Evolutionary conservation across 148 eudicot species (phyloP).

Genomic region (Vaccinium corymbosum): DNA sequence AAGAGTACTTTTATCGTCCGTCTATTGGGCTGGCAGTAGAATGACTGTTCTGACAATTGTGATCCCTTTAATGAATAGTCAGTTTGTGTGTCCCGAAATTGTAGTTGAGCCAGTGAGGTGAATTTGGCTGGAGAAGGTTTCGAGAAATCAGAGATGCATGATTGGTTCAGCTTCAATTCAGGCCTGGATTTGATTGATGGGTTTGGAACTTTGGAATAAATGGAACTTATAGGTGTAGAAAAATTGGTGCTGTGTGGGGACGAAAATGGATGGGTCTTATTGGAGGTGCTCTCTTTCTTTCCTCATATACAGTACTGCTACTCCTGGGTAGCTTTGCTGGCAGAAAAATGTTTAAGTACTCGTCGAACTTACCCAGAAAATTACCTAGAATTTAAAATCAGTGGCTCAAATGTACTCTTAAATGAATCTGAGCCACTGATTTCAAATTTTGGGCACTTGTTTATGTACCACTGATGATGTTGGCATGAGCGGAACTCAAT

Average conservation of each 20-base stretch:
- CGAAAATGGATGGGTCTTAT: constrained; percentile 3
- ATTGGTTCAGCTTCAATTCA: background rate
- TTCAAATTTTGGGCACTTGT: no score
- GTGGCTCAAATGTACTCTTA: no score
- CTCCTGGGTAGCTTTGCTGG: no score
- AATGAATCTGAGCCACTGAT: no score
- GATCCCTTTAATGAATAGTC: background rate
- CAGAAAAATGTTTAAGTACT: no score
- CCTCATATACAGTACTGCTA: background rate
- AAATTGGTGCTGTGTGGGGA: constrained; percentile 5
- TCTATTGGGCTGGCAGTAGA: no score
- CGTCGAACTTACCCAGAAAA: no score
- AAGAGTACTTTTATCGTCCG: no score
- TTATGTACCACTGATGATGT: no score
- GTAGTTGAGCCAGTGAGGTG: background rate
- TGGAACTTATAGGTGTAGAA: background rate
- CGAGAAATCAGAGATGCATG: background rate
- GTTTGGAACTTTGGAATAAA: background rate
- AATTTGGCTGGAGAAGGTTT: background rate
- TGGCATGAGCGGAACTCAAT: no score
- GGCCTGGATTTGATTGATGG: constrained; percentile 7
- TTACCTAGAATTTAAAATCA: no score
- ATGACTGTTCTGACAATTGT: background rate
- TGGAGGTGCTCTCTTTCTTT: background rate
- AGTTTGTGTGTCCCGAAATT: background rate